These are phyloP conservation scores for Glutinoglossum americanum DNA, from an alignment of 495 filamentous ascomycete genomes.

Conservation along the genomic window DNA sequence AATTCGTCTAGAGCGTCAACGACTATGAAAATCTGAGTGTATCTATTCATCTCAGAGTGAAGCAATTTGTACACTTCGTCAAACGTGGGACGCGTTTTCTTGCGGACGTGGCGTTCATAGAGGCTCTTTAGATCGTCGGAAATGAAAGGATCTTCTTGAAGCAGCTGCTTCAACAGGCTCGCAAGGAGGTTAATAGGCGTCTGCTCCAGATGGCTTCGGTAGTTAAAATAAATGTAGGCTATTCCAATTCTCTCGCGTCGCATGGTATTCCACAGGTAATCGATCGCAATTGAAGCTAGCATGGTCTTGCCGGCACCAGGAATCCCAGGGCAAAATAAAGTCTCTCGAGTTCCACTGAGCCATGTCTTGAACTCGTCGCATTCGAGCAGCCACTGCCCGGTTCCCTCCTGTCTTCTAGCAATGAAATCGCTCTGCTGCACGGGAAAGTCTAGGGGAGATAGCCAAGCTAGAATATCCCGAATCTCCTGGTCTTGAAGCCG, in stretches of 20 bases:
- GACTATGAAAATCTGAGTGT: neutral
- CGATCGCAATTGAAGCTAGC: neutral
- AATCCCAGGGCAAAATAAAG: neutral
- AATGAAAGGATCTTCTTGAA: neutral
- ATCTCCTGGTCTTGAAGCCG: too few species aligned
- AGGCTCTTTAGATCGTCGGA: neutral
- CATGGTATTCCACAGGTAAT: neutral
- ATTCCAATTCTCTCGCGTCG: neutral
- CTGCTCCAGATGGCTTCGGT: neutral
- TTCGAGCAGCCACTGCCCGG: neutral
- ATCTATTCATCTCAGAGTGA: neutral
- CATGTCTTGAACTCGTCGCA: neutral
- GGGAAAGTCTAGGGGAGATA: neutral
- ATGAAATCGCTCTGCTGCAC: neutral
- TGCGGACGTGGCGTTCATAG: neutral
- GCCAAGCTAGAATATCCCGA: neutral
- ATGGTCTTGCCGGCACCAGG: conserved; percentile 5
- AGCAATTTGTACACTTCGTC: neutral
- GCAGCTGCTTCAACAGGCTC: neutral
- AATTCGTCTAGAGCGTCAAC: conserved; percentile 15
- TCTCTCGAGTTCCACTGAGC: neutral
- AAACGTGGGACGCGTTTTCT: neutral
- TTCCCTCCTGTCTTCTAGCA: neutral
- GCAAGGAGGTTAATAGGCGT: neutral
- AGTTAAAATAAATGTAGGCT: neutral